Evolutionary conservation across 2,329 filamentous ascomycete genomes (phyloP).

Genomic region (Xylaria sp.): DNA sequence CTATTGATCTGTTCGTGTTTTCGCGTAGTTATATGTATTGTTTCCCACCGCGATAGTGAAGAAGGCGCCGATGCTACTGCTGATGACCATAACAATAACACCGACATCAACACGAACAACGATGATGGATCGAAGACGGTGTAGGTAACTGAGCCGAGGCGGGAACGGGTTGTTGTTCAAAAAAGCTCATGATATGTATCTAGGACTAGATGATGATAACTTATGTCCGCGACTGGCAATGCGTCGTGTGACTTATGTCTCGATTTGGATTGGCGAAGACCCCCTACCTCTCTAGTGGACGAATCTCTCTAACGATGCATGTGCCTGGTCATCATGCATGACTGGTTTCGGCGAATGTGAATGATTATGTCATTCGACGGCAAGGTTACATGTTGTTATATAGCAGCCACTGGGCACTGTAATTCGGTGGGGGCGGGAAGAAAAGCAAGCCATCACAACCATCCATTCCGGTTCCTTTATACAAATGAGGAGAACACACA

Average conservation of each 20-base stretch:
- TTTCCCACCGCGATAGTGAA: no score
- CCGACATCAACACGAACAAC: no score
- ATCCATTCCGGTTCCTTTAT: background rate
- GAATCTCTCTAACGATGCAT: slow-evolving; percentile 2
- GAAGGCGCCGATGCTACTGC: no score
- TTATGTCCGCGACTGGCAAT: slow-evolving; percentile 2
- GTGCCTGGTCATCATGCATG: background rate
- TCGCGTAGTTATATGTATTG: background rate
- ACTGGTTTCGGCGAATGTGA: background rate
- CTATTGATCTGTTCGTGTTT: no score
- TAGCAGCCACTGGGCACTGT: background rate
- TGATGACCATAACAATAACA: no score
- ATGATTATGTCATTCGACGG: slow-evolving; percentile 13
- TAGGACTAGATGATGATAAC: background rate
- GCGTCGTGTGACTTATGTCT: slow-evolving; percentile 29
- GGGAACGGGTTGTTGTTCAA: background rate
- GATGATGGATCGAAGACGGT: no score
- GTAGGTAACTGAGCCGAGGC: background rate
- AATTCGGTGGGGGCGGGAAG: background rate
- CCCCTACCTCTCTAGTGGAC: background rate
- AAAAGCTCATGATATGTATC: slow-evolving; percentile 16
- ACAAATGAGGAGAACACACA: background rate
- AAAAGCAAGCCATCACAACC: background rate
- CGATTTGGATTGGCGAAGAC: slow-evolving; percentile 9
- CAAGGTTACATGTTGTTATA: background rate